Percentiles rank a stretch among this genome's conserved stretches.
phyloP scores from a whole-genome alignment of 2,329 filamentous ascomycete species.

The Fusarium multiceps region DNA sequence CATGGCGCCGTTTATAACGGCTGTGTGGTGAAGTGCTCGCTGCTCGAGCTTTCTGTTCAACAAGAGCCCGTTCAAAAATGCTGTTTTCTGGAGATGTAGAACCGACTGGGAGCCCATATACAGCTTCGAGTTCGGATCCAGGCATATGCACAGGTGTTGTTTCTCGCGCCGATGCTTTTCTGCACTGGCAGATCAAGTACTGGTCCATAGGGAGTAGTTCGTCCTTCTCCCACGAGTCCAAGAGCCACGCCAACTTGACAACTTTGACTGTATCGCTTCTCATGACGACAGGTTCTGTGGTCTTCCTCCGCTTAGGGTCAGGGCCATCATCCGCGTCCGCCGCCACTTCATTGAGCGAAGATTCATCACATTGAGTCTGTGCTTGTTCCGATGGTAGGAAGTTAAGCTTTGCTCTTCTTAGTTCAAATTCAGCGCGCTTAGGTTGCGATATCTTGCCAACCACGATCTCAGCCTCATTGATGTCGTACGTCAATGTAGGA shows the following conservation, averaged over 20 bases:
- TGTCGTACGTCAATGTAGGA: slow-evolving; percentile 74
- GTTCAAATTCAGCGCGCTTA: slow-evolving; percentile 79
- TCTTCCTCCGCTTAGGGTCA: slow-evolving; percentile 37
- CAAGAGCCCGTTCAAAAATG: slow-evolving; percentile 41
- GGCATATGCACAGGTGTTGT: neutral
- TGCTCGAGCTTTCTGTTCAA: slow-evolving; percentile 19
- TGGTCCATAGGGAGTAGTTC: slow-evolving; percentile 59
- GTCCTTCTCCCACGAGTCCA: slow-evolving; percentile 60
- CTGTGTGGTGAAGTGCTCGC: slow-evolving; percentile 15
- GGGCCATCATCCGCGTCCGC: slow-evolving; percentile 9
- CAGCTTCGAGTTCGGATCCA: neutral
- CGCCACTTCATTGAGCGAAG: neutral
- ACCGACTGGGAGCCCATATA: neutral
- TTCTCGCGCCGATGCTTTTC: slow-evolving; percentile 41
- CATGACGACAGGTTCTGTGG: neutral
- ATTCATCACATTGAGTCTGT: neutral
- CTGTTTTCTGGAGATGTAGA: slow-evolving; percentile 25
- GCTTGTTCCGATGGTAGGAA: slow-evolving; percentile 57
- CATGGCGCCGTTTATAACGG: slow-evolving; percentile 17
- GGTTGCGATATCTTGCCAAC: slow-evolving; percentile 78
- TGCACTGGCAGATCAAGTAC: slow-evolving; percentile 67
- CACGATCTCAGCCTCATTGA: slow-evolving; percentile 77
- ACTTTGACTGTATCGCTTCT: slow-evolving; percentile 59
- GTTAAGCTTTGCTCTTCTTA: slow-evolving; percentile 73
- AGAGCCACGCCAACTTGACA: slow-evolving; percentile 69